Base-by-base conservation (phyloP, 2,329 filamentous ascomycete genomes). In the Fusarium newnesense region DNA sequence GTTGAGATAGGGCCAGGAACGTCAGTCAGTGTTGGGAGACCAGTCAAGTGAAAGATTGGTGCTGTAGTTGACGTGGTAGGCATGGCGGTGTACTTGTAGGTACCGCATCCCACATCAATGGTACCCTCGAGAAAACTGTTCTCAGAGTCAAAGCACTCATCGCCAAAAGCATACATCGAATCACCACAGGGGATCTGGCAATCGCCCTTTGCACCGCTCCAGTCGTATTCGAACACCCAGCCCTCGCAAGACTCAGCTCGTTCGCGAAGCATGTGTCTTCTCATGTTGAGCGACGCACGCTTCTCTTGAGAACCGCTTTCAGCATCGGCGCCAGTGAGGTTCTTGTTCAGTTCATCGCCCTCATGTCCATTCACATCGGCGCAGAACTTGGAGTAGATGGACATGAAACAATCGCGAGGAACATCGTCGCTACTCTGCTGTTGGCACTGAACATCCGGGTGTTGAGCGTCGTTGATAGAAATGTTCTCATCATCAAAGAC, bases 391-490 rank as follows among this genome's bases (percentile, higher is more conserved):
- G 50, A 39, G 50, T 62, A 62, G 3, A 62, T 44, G 4, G 50
- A 58, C n/a, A 62, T 44, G 15, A 62, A 62, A 9, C 60, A 62
- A 11, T 62, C 50, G 8, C 60, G 60, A 21, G 50, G 60, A 21
- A 62, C 32, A 12, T 58, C 40, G 4, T 32, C 18, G 12, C 15
- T 30, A 10, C 60, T 62, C 19, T 46, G 32, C 4, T 39, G 28
- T 21, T 58, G 50, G 12, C 60, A 62, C 11, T 58, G 19, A 30
- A 62, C 60, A 21, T 62, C 60, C 2, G 60, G 50, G 10, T 62
- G 60, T 13, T 44, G 50, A 26, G 50, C 60, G 4, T 62, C 60
- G 4, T 62, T 62, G 10, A 62, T 62, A 8, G 60, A 62, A 9
- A 62, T 62, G 6, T 62, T 62, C 1, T 62, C 60, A 9, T 62